A percentile compares a stretch with the other conserved stretches of the same genome.
Evolutionary conservation across 768 basidiomycete species (phyloP).

Genomic region (Crassisporium funariophilum): DNA sequence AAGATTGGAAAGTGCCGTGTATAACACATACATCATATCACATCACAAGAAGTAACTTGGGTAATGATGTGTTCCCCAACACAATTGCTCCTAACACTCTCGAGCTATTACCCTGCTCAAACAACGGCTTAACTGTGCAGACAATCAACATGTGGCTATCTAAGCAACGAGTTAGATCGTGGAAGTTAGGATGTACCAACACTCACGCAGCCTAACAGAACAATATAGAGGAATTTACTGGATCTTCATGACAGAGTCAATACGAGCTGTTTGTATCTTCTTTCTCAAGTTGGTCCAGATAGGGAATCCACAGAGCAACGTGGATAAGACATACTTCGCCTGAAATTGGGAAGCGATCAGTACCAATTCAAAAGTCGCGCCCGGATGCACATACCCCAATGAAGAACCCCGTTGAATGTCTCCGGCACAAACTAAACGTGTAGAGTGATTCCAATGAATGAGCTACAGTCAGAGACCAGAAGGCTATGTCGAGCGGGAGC

Average conservation of each 20-base stretch:
- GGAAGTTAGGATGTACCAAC: not conserved
- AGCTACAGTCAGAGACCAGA: conserved; percentile 30
- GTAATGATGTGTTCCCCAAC: no score
- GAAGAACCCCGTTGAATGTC: conserved; percentile 49
- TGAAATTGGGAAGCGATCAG: conserved; percentile 25
- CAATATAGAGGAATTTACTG: conserved; percentile 34
- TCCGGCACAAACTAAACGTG: conserved; percentile 46
- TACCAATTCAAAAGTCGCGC: not conserved
- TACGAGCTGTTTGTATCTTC: conserved; percentile 66
- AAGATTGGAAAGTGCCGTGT: no score
- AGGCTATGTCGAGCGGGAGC: conserved; percentile 29
- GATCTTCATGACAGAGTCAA: conserved; percentile 80
- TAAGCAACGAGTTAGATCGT: no score
- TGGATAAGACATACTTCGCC: conserved; percentile 54
- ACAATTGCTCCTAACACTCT: no score
- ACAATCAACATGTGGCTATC: no score
- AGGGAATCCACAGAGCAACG: conserved; percentile 57
- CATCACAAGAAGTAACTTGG: no score
- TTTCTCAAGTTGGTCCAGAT: conserved; percentile 54
- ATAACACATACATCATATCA: no score
- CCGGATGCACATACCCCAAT: conserved; percentile 32
- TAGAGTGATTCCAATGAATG: conserved; percentile 56
- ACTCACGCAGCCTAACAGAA: not conserved
- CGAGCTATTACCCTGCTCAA: no score
- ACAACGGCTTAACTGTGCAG: no score